A percentile compares a stretch with the other conserved stretches of the same genome.
Conservation (phyloP, 2,329 filamentous ascomycete species). For the Trichoderma hamatum region DNA sequence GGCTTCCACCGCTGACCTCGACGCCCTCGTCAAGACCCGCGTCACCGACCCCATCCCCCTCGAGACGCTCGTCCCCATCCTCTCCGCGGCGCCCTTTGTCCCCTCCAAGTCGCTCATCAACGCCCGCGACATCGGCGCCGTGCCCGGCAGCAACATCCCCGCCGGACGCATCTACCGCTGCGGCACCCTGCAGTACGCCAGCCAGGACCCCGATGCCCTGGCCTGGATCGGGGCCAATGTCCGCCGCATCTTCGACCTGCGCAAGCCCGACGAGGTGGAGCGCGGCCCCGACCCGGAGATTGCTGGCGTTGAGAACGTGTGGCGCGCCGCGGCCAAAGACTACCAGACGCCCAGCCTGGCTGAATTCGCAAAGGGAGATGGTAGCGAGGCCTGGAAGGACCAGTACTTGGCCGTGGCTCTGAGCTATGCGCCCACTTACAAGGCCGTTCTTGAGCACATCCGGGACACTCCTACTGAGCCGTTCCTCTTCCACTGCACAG, state of each 20-base stretch:
- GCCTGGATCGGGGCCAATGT: constrained; percentile 45
- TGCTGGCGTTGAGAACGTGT: constrained; percentile 51
- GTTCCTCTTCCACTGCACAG: constrained; percentile 59
- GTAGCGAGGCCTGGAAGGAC: constrained; percentile 47
- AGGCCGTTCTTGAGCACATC: constrained; percentile 51
- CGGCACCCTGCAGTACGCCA: constrained; percentile 46
- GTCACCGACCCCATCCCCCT: constrained; percentile 44
- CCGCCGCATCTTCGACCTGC: constrained; percentile 55
- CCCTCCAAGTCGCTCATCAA: constrained; percentile 53
- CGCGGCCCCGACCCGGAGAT: constrained; percentile 48
- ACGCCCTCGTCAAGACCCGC: constrained; percentile 48
- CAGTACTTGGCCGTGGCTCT: constrained; percentile 54
- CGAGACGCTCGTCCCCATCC: constrained; percentile 41
- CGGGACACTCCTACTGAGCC: constrained; percentile 49
- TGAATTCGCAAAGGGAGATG: constrained; percentile 50
- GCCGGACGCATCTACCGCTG: constrained; percentile 51
- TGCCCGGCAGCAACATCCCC: constrained; percentile 47
- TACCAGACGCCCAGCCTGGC: constrained; percentile 44
- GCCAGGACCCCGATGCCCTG: constrained; percentile 36
- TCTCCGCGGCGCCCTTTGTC: constrained; percentile 52
- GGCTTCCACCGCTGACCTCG: constrained; percentile 34
- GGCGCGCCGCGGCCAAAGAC: constrained; percentile 42
- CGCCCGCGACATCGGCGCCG: constrained; percentile 53
- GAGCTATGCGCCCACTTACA: constrained; percentile 48
- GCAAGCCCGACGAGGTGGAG: constrained; percentile 49